Percentiles rank a stretch among this genome's conserved stretches.
These are phyloP conservation scores for Rhizomucor pusillus DNA, from an alignment of 371 early-diverging fungal genomes.

Conservation along the genomic window DNA sequence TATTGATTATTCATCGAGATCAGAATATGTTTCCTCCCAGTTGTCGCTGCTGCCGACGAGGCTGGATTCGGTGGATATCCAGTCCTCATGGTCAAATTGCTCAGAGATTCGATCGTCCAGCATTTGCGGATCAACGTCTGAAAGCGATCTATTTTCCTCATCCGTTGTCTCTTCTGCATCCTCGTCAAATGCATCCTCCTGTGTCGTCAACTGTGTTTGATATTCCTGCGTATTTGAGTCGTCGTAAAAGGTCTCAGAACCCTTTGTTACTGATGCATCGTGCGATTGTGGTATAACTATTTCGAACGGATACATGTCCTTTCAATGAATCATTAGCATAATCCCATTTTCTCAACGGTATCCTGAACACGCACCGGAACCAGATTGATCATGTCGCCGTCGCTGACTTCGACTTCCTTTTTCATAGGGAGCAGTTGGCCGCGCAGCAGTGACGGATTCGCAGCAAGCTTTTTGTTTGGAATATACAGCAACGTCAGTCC, in stretches of 20 bases:
- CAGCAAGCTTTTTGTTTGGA: constrained; percentile 3
- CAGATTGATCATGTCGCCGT: constrained; percentile 4
- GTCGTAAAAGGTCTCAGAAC: neutral
- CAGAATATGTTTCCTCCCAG: neutral
- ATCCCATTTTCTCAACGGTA: no score
- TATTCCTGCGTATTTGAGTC: neutral
- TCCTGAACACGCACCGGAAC: constrained; percentile 8
- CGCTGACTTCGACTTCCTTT: constrained; percentile 6
- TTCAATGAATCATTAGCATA: no score
- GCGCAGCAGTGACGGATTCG: constrained; percentile 3
- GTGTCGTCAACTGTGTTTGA: neutral
- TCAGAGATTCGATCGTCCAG: neutral
- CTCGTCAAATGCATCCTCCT: neutral
- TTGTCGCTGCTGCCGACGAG: constrained; percentile 5
- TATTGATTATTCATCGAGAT: no score
- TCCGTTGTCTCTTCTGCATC: neutral
- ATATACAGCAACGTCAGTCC: no score
- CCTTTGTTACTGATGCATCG: neutral
- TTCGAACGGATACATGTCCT: constrained; percentile 2
- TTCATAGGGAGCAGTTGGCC: constrained; percentile 2
- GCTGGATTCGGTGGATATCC: constrained; percentile 9
- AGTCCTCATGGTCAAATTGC: neutral
- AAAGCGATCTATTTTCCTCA: neutral
- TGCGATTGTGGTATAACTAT: neutral
- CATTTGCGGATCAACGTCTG: neutral